phyloP scores from a whole-genome alignment of 129 eudicot species.

The Helianthus annuus region HanXRQr2.0-SUNRISE NC_035434.2:10670693-10671192 shows the following conservation, averaged over 20 bases:
- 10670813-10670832: neutral
- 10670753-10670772: neutral
- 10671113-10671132: no score
- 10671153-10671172: no score
- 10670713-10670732: neutral
- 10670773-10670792: neutral
- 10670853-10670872: constrained; percentile 77
- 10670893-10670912: constrained; percentile 84
- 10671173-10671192: no score
- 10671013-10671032: neutral
- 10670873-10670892: constrained; percentile 62
- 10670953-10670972: constrained; percentile 78
- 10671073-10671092: neutral
- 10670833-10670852: constrained; percentile 13
- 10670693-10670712: constrained; percentile 16
- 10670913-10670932: constrained; percentile 87
- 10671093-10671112: neutral
- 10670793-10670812: neutral
- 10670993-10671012: neutral
- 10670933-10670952: constrained; percentile 74
- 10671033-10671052: neutral
- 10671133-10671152: no score
- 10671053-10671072: neutral
- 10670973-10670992: constrained; percentile 63
- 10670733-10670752: neutral